These are phyloP conservation scores for Protea cynaroides DNA, from an alignment of 164 flowering plant genomes.

Conservation along the genomic window DNA sequence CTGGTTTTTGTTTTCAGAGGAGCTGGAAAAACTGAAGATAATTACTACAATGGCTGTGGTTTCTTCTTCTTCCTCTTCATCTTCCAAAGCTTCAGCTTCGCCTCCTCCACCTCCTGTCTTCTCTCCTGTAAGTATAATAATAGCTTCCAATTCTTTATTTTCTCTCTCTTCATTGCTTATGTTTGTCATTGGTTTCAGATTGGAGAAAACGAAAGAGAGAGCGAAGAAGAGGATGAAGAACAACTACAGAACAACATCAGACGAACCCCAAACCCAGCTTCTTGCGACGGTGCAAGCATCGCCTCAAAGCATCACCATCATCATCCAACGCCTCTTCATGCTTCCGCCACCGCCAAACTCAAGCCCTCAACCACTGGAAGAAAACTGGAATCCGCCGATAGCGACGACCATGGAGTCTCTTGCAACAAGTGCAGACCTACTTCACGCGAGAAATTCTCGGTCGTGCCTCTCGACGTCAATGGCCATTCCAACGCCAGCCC, in stretches of 20 bases:
- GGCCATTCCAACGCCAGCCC: conserved; percentile 37
- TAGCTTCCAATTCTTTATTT: background rate
- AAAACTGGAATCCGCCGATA: conserved; percentile 14
- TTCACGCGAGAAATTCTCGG: conserved; percentile 66
- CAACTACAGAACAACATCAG: conserved; percentile 2
- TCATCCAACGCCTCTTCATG: conserved; percentile 52
- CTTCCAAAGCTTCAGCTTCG: conserved; percentile 23
- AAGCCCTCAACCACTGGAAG: conserved; percentile 20
- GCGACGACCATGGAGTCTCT: conserved; percentile 39
- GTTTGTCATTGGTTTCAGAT: conserved; percentile 41
- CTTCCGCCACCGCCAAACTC: background rate
- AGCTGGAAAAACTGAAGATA: background rate
- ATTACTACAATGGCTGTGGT: background rate
- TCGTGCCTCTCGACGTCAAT: conserved; percentile 53
- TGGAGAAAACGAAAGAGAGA: conserved; percentile 40
- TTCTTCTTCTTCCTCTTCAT: background rate
- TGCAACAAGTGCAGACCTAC: conserved; percentile 85
- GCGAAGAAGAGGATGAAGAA: conserved; percentile 18
- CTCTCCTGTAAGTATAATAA: conserved; percentile 45
- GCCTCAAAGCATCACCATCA: conserved; percentile 36
- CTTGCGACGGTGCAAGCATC: background rate
- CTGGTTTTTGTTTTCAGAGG: background rate
- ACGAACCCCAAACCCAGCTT: conserved; percentile 7
- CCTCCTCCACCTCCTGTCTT: conserved; percentile 36
- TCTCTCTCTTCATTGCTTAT: no score